Evolutionary conservation across 2,329 filamentous ascomycete genomes (phyloP).

Genomic region (Botrytis cinerea): DNA sequence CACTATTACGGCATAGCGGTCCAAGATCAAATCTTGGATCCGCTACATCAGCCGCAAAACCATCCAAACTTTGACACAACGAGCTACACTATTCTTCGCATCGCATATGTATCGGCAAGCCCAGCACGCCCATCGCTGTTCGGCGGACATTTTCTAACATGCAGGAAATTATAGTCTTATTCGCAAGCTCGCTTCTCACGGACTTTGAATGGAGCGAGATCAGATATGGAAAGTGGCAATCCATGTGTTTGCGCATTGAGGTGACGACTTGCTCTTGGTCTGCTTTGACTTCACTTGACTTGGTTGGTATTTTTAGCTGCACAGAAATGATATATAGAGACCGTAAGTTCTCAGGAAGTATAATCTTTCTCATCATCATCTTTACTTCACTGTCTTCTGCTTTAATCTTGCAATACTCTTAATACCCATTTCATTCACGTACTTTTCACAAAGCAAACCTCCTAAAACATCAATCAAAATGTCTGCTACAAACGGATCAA

Average conservation of each 20-base stretch:
- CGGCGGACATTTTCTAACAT: neutral
- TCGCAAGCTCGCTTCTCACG: conserved; percentile 12
- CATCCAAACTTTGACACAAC: conserved; percentile 10
- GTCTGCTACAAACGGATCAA: conserved; percentile 24
- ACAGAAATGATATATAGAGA: conserved; percentile 9
- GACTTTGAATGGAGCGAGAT: conserved; percentile 18
- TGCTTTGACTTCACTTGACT: conserved; percentile 21
- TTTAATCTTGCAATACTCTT: conserved; percentile 16
- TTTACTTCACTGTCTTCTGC: conserved; percentile 10
- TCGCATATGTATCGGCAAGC: neutral
- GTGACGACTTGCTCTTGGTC: neutral
- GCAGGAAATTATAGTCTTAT: neutral
- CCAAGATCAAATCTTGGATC: conserved; percentile 15
- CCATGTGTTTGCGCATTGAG: conserved; percentile 12
- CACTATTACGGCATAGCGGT: neutral
- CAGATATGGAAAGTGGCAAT: conserved; percentile 3
- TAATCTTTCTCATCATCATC: neutral
- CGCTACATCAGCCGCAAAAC: conserved; percentile 4
- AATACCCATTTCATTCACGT: neutral
- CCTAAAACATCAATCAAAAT: conserved; percentile 22
- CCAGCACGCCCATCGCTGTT: neutral
- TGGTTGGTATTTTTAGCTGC: neutral
- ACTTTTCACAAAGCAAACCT: neutral
- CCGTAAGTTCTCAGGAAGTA: neutral
- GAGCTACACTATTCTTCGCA: neutral